These are phyloP conservation scores for Chenopodium quinoa DNA, from an alignment of 148 eudicot species.

Conservation along the genomic window DNA sequence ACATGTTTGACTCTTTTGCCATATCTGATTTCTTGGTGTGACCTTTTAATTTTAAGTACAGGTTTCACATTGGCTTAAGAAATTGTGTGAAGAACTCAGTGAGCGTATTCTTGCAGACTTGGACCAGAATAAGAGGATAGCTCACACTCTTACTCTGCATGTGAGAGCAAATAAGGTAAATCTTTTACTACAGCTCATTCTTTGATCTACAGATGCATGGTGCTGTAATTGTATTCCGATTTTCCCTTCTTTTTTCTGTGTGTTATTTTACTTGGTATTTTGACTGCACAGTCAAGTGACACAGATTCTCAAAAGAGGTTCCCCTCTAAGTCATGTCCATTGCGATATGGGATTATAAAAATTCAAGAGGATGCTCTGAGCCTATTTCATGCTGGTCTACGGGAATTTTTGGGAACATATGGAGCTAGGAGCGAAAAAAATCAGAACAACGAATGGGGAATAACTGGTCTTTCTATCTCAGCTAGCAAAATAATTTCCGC, in stretches of 20 bases:
- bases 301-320: constrained; percentile 69
- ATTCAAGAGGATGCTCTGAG: constrained; percentile 73
- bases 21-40: neutral
- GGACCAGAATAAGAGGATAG: constrained; percentile 77
- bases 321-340: constrained; percentile 87
- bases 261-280: constrained; percentile 13
- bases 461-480: constrained; percentile 75
- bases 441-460: constrained; percentile 58
- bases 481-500: constrained; percentile 75
- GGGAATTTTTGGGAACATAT: constrained; percentile 58
- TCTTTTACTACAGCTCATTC: neutral
- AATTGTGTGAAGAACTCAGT: constrained; percentile 80
- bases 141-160: constrained; percentile 79
- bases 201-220: neutral
- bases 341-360: constrained; percentile 77
- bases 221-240: neutral
- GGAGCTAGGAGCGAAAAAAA: constrained; percentile 33
- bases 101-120: constrained; percentile 80
- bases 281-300: constrained; percentile 54
- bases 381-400: constrained; percentile 70
- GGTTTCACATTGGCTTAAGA: constrained; percentile 84
- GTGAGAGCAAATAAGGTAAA: constrained; percentile 75
- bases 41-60: constrained; percentile 10
- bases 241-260: neutral
- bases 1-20: neutral